Evolutionary conservation across 2,329 filamentous ascomycete genomes (phyloP).

Genomic region (Tolypocladium ovalisporum): DNA sequence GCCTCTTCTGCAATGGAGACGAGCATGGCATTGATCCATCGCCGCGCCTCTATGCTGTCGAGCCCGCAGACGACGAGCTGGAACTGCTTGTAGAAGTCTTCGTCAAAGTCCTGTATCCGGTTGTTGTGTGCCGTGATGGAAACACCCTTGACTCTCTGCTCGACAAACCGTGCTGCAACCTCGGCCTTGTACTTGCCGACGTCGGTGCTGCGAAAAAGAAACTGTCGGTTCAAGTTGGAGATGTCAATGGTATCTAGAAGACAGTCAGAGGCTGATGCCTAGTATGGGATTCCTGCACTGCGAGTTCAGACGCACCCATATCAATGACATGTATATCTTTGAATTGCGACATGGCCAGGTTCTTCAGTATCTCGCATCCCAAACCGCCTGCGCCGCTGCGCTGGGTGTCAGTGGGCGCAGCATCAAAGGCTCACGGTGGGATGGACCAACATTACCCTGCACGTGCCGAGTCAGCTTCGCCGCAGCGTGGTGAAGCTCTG

Average conservation of each 20-base stretch:
- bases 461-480: background rate
- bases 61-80: constrained; percentile 87
- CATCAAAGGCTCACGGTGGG: constrained; percentile 2
- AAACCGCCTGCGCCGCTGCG: constrained; percentile 80
- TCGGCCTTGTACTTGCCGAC: constrained; percentile 92
- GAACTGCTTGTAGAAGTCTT: constrained; percentile 95
- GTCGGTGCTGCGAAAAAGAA: constrained; percentile 84
- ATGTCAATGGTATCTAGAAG: constrained; percentile 89
- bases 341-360: constrained; percentile 89
- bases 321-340: constrained; percentile 97
- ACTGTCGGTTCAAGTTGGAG: constrained; percentile 94
- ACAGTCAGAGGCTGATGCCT: background rate
- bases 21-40: constrained; percentile 95
- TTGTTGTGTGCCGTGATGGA: constrained; percentile 90
- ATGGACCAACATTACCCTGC: constrained; percentile 39
- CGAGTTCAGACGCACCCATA: constrained; percentile 58
- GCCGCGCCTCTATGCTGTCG: constrained; percentile 92
- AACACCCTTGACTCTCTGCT: constrained; percentile 79
- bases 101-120: constrained; percentile 93
- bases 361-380: constrained; percentile 94
- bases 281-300: background rate
- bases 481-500: background rate
- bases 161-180: constrained; percentile 83
- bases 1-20: constrained; percentile 75
- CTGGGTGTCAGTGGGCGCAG: constrained; percentile 1